Evolutionary conservation across 768 basidiomycete species (phyloP), one percentile per base, ranked within the genome.

Genomic region (Lactarius trivialis): DNA sequence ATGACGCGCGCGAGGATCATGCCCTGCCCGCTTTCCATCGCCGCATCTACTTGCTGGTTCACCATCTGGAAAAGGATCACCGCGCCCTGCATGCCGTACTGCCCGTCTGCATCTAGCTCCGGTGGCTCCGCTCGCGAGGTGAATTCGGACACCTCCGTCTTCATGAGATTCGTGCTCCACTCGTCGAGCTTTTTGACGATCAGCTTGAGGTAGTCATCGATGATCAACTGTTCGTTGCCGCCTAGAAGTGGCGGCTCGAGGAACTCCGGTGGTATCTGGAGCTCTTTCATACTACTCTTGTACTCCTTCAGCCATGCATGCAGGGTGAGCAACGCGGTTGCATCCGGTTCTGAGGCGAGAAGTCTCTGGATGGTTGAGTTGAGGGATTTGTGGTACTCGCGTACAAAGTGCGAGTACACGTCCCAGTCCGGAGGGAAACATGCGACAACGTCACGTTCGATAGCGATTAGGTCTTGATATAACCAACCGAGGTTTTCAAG

Each of bases 61-160:
- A 98, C 88, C 89, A 98, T 94, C 75, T 97, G 91, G 81, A 98
- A 98, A 64, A 99, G 79, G 69, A 98, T 97, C 56, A 96, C 85
- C 19, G 95, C 88, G 48, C 95, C 74, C 71, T 97, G 91, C 63
- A 87, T 89, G 21, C 91, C 91, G 71, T 98, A 98, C 65, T 89
- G 78, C 15, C 92, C 93, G 62, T 98, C 93, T 58, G 83, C 83
- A 70, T 94, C 91, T 51, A 89, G 75, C 74, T 98, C 96, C 3
- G 94, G 96, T 28, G 92, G 91, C 67, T 89, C 85, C 36, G 85
- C 82, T 21, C 97, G 83, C 55, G 85, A 82, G 12, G 81, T 82
- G 75, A 99, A 98, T 61, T 93, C 91, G 19, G 81, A 78, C 24
- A 89, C 76, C 72, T 98, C 96, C 19, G 91, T 89, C 71, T 85